phyloP scores from a whole-genome alignment of 2,329 filamentous ascomycete species.

The Xylaria sp. region DNA sequence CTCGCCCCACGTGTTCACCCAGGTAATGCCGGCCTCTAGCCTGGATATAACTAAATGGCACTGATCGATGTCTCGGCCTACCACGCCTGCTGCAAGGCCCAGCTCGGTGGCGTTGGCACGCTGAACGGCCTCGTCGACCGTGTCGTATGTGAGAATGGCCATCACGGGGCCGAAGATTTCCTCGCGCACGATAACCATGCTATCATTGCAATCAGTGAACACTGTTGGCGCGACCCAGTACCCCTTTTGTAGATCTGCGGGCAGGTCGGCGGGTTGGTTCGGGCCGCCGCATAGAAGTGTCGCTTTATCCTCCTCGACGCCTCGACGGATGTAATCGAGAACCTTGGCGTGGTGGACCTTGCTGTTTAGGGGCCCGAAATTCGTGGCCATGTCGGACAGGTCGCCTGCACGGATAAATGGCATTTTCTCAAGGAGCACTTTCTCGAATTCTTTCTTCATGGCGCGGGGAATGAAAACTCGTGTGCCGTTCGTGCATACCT shows the following conservation, averaged over 20 bases:
- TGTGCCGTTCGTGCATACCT: constrained; percentile 94
- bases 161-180: constrained; percentile 94
- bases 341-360: constrained; percentile 81
- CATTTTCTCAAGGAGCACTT: constrained; percentile 75
- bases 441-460: constrained; percentile 76
- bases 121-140: constrained; percentile 73
- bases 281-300: constrained; percentile 78
- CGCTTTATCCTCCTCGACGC: constrained; percentile 77
- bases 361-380: constrained; percentile 87
- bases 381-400: constrained; percentile 76
- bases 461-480: constrained; percentile 80
- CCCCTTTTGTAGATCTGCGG: constrained; percentile 66
- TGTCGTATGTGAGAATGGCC: constrained; percentile 79
- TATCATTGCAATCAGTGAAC: constrained; percentile 86
- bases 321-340: constrained; percentile 78
- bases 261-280: constrained; percentile 64
- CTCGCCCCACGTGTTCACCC: constrained; percentile 96
- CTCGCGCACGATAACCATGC: constrained; percentile 81
- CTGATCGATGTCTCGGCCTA: constrained; percentile 77
- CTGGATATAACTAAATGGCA: constrained; percentile 78
- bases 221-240: constrained; percentile 88
- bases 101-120: constrained; percentile 82
- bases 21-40: constrained; percentile 87
- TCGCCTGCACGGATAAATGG: constrained; percentile 76
- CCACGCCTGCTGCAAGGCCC: constrained; percentile 86